These are phyloP conservation scores for Stagonosporopsis rhizophila DNA, from an alignment of 2,329 filamentous ascomycete species.

Conservation along the genomic window DNA sequence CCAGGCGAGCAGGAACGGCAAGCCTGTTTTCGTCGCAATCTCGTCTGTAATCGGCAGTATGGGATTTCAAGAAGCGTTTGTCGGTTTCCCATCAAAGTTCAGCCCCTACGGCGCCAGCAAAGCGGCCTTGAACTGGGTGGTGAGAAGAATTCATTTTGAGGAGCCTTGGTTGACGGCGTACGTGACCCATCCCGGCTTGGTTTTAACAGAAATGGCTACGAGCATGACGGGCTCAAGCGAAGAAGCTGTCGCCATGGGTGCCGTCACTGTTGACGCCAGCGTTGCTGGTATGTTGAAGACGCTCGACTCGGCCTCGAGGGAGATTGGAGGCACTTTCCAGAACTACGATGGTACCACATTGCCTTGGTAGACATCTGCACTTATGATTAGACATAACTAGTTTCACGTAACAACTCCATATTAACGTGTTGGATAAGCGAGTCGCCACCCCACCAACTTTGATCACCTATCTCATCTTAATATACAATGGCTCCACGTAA, in stretches of 20 bases:
- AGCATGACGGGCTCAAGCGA: too few relatives aligned
- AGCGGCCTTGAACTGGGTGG: neutral
- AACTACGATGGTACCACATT: neutral
- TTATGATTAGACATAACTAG: too few relatives aligned
- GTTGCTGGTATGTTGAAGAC: neutral
- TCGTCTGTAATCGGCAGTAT: neutral
- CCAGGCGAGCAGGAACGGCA: neutral
- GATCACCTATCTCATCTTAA: too few relatives aligned
- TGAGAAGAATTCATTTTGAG: neutral
- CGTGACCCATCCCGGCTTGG: neutral
- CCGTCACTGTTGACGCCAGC: neutral
- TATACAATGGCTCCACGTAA: too few relatives aligned
- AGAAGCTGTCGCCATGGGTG: neutral
- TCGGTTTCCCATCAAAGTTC: neutral
- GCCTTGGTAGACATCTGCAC: neutral
- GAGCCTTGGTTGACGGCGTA: neutral
- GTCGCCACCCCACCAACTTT: too few relatives aligned
- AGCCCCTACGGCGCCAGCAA: neutral
- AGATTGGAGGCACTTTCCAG: neutral
- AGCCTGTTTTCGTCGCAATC: neutral
- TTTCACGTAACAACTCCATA: too few relatives aligned
- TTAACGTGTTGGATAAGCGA: too few relatives aligned
- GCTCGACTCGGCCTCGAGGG: neutral
- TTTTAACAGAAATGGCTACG: neutral
- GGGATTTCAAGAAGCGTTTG: neutral